Evolutionary conservation across 2,329 filamentous ascomycete genomes (phyloP).

Genomic region (Ascochyta clinopodiicola): DNA sequence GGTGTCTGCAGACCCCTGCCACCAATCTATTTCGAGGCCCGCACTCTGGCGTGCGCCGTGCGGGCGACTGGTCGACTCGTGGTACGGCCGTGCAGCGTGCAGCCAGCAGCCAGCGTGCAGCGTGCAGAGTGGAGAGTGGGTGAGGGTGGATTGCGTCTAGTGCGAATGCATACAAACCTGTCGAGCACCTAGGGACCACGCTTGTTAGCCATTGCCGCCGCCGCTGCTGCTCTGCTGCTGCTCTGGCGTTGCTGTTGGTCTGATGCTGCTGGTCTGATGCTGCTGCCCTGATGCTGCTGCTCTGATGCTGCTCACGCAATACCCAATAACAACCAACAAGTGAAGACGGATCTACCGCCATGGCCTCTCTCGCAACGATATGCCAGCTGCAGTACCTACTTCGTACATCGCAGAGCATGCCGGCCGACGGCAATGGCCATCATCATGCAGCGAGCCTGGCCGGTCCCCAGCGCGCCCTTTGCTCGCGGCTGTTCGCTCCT

Average conservation of each 20-base stretch:
- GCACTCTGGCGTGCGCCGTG: constrained; percentile 23
- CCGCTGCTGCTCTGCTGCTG: background rate
- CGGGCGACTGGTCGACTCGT: constrained; percentile 19
- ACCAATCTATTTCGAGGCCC: constrained; percentile 22
- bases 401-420: no score
- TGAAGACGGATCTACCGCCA: no score
- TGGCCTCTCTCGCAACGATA: no score
- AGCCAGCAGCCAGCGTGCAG: constrained; percentile 2
- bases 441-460: constrained; percentile 19
- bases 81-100: constrained; percentile 17
- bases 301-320: no score
- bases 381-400: no score
- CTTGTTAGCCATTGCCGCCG: background rate
- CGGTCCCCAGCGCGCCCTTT: constrained; percentile 8
- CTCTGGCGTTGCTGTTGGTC: background rate
- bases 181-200: background rate
- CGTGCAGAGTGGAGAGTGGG: background rate
- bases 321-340: no score
- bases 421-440: constrained; percentile 14
- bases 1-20: constrained; percentile 17
- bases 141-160: constrained; percentile 13
- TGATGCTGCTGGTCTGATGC: no score
- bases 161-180: background rate
- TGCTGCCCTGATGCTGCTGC: no score
- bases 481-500: constrained; percentile 10